Conservation (phyloP, 2,329 filamentous ascomycete species). For the Epichloe glyceriae region DNA sequence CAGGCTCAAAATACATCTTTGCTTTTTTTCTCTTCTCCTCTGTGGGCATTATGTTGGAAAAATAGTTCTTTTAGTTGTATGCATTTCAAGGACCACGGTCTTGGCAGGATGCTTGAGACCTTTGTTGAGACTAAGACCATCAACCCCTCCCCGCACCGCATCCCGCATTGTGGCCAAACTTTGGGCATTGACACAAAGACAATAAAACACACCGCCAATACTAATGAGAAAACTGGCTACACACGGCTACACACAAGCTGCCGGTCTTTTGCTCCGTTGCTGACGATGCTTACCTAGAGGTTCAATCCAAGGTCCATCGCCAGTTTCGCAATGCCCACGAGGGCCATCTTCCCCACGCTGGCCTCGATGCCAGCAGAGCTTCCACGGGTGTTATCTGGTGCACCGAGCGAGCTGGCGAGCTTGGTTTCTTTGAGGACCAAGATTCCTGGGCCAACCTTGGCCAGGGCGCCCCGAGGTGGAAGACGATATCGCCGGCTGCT, state of each 20-base stretch:
- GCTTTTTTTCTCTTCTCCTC: neutral
- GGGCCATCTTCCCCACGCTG: slow-evolving; percentile 81
- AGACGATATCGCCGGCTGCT: slow-evolving; percentile 82
- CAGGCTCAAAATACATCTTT: neutral
- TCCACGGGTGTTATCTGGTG: slow-evolving; percentile 94
- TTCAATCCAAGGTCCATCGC: slow-evolving; percentile 70
- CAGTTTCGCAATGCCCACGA: slow-evolving; percentile 85
- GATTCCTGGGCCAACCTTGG: slow-evolving; percentile 84
- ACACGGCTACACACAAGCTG: neutral
- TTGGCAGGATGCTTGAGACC: neutral
- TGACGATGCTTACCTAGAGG: slow-evolving; percentile 40
- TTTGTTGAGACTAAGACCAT: neutral
- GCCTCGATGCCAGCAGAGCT: slow-evolving; percentile 74
- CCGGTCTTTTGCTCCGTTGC: neutral
- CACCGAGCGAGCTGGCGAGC: slow-evolving; percentile 74
- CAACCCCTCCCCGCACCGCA: slow-evolving; percentile 1
- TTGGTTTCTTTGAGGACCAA: slow-evolving; percentile 75
- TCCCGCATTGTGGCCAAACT: neutral
- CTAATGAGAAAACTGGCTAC: neutral
- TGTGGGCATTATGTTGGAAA: neutral
- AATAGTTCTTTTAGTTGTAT: neutral
- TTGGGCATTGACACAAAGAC: neutral
- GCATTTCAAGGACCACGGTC: neutral
- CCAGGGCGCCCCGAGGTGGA: slow-evolving; percentile 92
- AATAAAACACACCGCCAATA: neutral